Conservation (phyloP, 1,284 basidiomycete genomes). For the Sanghuangporus weigelae region DNA sequence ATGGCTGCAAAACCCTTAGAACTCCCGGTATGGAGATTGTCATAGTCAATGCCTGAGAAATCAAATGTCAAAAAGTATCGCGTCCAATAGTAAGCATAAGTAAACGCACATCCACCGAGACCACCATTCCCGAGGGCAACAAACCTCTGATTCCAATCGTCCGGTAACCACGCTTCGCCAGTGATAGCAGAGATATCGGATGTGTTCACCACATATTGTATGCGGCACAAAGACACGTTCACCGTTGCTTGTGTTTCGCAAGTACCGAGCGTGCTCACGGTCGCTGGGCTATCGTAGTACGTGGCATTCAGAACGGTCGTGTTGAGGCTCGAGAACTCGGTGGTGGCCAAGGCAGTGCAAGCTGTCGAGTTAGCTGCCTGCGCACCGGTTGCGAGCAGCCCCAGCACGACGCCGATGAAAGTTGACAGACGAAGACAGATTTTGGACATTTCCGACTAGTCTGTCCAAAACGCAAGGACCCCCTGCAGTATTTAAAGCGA, state of each 20-base stretch:
- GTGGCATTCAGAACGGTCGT: slow-evolving; percentile 11
- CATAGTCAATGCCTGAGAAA: slow-evolving; percentile 25
- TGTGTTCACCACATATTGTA: slow-evolving; percentile 14
- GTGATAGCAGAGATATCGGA: slow-evolving; percentile 7
- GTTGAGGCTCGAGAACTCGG: not conserved
- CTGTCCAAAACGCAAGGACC: too few species aligned
- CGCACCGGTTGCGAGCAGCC: too few species aligned
- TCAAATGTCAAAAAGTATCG: not conserved
- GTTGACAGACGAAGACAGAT: too few species aligned
- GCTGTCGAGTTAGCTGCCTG: not conserved
- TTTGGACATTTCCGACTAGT: too few species aligned
- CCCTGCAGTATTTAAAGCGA: too few species aligned
- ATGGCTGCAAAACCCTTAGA: slow-evolving; percentile 25
- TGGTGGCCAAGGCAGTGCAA: not conserved
- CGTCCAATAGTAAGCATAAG: not conserved
- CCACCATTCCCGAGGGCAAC: slow-evolving; percentile 16
- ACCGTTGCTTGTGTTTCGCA: not conserved
- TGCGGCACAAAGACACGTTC: slow-evolving; percentile 8
- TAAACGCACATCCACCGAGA: slow-evolving; percentile 15
- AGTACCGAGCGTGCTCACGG: slow-evolving; percentile 1
- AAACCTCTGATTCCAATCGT: slow-evolving; percentile 13
- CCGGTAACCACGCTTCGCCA: slow-evolving; percentile 15
- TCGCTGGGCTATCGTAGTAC: slow-evolving; percentile 2
- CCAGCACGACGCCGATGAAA: too few species aligned
- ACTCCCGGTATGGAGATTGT: slow-evolving; percentile 22